These are phyloP conservation scores for Glarea lozoyensis DNA, from an alignment of 495 filamentous ascomycete species.

Conservation along the genomic window DNA sequence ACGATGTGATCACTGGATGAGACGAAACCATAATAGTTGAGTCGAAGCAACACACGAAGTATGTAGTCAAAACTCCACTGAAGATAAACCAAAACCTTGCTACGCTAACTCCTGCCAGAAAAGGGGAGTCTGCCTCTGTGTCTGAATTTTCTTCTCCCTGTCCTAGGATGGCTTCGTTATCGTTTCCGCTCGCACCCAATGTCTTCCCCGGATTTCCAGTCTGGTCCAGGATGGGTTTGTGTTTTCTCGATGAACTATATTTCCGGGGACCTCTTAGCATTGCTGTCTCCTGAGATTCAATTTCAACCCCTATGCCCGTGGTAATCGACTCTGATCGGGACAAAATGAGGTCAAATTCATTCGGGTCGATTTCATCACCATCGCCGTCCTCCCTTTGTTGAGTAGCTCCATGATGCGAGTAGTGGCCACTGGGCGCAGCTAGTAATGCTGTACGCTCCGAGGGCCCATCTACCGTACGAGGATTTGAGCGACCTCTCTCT, in stretches of 20 bases:
- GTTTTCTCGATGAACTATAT: constrained; percentile 4
- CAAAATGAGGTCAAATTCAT: constrained; percentile 32
- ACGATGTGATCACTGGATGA: constrained; percentile 73
- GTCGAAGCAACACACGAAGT: constrained; percentile 46
- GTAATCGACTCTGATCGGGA: constrained; percentile 28
- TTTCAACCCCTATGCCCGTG: constrained; percentile 27
- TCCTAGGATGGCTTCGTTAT: not conserved
- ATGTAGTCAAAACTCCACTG: constrained; percentile 26
- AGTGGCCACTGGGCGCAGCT: not conserved
- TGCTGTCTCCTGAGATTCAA: constrained; percentile 28
- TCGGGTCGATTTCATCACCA: constrained; percentile 26
- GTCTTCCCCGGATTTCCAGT: constrained; percentile 6
- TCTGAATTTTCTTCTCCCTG: constrained; percentile 1
- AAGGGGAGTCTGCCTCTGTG: constrained; percentile 19
- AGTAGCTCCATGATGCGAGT: constrained; percentile 5
- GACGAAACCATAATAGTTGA: constrained; percentile 72
- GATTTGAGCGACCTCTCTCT: not conserved
- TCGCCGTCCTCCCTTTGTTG: constrained; percentile 11
- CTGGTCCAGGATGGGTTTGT: not conserved
- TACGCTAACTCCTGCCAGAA: constrained; percentile 31
- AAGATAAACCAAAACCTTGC: constrained; percentile 46
- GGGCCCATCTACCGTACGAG: not conserved
- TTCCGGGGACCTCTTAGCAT: constrained; percentile 22
- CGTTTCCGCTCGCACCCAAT: constrained; percentile 4
- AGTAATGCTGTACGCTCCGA: constrained; percentile 18